Conservation (phyloP, 768 basidiomycete species). For the Leccinum aurantiacum region DNA sequence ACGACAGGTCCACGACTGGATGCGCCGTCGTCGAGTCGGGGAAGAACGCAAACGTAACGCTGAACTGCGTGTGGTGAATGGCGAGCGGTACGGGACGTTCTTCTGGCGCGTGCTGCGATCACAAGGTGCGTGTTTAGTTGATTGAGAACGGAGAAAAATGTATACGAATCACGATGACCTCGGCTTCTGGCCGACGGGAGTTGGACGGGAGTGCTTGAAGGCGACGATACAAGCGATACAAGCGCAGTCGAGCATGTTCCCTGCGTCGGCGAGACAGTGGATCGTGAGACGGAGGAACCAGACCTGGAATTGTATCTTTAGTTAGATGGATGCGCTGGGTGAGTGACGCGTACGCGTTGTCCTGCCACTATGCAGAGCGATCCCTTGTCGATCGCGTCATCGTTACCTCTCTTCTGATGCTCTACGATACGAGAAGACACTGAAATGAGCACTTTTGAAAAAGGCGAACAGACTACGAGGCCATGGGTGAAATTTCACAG, state of each 20-base stretch:
- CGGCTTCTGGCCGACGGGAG: conserved; percentile 77
- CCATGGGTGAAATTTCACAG: conserved; percentile 98
- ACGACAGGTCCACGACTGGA: conserved; percentile 78
- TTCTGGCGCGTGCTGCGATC: conserved; percentile 52
- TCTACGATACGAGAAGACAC: conserved; percentile 37
- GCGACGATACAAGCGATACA: too few species aligned
- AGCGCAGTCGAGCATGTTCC: too few species aligned
- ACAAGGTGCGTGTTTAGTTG: background rate
- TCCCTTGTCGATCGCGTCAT: conserved; percentile 94
- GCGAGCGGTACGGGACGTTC: conserved; percentile 89
- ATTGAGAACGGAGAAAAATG: background rate
- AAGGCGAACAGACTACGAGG: conserved; percentile 32
- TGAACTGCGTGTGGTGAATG: conserved; percentile 91
- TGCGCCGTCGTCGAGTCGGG: conserved; percentile 36
- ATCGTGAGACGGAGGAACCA: conserved; percentile 91
- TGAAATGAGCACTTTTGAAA: background rate
- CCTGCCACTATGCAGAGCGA: conserved; percentile 92
- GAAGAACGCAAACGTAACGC: conserved; percentile 94
- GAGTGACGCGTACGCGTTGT: conserved; percentile 58
- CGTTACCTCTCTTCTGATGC: conserved; percentile 86
- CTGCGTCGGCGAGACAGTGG: conserved; percentile 65
- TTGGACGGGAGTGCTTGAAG: too few species aligned
- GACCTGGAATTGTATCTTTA: conserved; percentile 52
- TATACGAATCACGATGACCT: conserved; percentile 78
- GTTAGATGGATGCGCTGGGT: background rate